These are phyloP conservation scores for Tagetes erecta DNA, from an alignment of 129 eudicot genomes.

Conservation along the genomic window DNA sequence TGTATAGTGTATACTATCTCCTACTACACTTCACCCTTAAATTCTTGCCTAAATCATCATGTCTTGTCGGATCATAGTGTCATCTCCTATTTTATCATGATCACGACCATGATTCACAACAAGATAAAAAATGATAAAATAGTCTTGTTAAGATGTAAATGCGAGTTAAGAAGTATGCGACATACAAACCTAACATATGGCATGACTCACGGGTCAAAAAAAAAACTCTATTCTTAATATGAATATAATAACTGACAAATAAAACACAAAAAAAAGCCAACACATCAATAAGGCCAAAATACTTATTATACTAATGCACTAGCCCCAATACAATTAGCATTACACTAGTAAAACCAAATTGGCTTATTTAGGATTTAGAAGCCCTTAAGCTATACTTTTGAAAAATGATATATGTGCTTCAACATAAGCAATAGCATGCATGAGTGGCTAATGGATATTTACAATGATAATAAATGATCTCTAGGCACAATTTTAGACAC, in stretches of 20 bases:
- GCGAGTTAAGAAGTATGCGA: neutral
- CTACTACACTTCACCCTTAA: neutral
- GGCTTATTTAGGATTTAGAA: conserved; percentile 4
- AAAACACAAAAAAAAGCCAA: too few relatives aligned
- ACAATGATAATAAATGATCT: neutral
- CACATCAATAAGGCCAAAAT: neutral
- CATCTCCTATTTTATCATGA: too few relatives aligned
- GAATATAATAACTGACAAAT: too few relatives aligned
- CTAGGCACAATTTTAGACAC: neutral
- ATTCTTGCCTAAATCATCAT: neutral
- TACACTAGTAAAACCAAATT: neutral
- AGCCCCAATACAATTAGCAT: neutral
- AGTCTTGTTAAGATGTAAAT: neutral
- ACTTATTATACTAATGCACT: neutral
- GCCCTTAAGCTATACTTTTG: neutral
- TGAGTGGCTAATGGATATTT: neutral
- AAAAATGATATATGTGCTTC: neutral
- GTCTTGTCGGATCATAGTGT: neutral
- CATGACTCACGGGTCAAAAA: neutral
- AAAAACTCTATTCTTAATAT: neutral
- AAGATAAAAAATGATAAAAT: too few relatives aligned
- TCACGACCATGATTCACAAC: too few relatives aligned
- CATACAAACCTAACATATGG: neutral
- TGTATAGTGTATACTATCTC: neutral
- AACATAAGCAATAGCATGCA: neutral